Evolutionary conservation across 2,329 filamentous ascomycete species (phyloP).

Genomic region (Hymenoscyphus occultus): DNA sequence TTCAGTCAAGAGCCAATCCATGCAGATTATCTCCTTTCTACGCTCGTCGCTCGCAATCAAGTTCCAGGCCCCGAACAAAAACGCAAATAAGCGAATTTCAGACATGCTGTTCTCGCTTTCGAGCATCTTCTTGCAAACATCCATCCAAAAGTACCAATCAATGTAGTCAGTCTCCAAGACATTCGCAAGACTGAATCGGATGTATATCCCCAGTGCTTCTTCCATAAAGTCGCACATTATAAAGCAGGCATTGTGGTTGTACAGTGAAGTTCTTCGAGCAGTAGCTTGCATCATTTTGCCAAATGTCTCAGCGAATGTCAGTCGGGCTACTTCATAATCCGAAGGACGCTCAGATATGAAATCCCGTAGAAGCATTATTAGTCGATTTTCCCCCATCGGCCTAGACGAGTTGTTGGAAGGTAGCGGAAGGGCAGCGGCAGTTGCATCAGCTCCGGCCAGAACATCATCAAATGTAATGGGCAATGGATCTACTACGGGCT

Average conservation of each 20-base stretch:
- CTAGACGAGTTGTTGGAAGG: slow-evolving; percentile 58
- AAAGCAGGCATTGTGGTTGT: slow-evolving; percentile 69
- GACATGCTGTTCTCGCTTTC: slow-evolving; percentile 70
- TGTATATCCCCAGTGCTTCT: slow-evolving; percentile 62
- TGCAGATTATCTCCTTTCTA: slow-evolving; percentile 58
- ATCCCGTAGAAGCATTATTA: slow-evolving; percentile 68
- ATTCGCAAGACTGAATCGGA: slow-evolving; percentile 53
- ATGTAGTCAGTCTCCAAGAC: slow-evolving; percentile 43
- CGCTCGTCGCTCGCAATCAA: slow-evolving; percentile 53
- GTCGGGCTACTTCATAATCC: slow-evolving; percentile 50
- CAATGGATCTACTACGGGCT: slow-evolving; percentile 47
- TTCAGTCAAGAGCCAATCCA: slow-evolving; percentile 60
- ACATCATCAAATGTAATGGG: slow-evolving; percentile 66
- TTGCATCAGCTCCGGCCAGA: slow-evolving; percentile 55
- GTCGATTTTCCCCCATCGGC: slow-evolving; percentile 67
- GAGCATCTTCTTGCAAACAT: slow-evolving; percentile 65
- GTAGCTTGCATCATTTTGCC: slow-evolving; percentile 58
- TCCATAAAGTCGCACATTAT: slow-evolving; percentile 72
- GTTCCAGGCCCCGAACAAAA: slow-evolving; percentile 65
- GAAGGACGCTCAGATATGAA: slow-evolving; percentile 60
- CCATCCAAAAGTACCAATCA: slow-evolving; percentile 67
- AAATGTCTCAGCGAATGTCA: slow-evolving; percentile 63
- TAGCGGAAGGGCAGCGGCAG: slow-evolving; percentile 53
- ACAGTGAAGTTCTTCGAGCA: slow-evolving; percentile 61
- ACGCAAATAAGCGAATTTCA: slow-evolving; percentile 66